Percentiles rank a stretch among this genome's conserved stretches.
Conservation (phyloP, 179 eudicot species). For the Gypsophila paniculata region DNA sequence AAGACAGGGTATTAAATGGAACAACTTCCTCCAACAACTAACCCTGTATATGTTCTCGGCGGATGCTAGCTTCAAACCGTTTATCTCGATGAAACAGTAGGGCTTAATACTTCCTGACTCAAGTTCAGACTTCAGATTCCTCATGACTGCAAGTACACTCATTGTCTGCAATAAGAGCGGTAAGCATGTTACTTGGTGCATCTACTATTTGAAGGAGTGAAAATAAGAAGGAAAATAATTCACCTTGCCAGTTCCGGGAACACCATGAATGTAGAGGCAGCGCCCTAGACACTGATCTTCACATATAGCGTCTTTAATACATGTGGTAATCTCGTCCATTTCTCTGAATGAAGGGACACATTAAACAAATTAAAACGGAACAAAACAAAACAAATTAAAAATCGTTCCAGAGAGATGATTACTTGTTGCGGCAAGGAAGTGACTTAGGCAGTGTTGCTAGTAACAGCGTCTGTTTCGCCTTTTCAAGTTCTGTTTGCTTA, state of each 20-base stretch:
- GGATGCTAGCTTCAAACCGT: conserved; percentile 89
- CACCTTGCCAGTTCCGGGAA: conserved; percentile 99
- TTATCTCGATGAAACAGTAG: conserved; percentile 81
- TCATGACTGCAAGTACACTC: conserved; percentile 94
- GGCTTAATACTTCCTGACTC: conserved; percentile 74
- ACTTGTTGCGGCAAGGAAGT: conserved; percentile 92
- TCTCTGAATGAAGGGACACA: conserved; percentile 50
- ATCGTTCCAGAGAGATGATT: conserved; percentile 8
- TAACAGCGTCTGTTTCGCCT: conserved; percentile 78
- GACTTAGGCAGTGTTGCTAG: conserved; percentile 89
- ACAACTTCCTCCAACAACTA: conserved; percentile 18
- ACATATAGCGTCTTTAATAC: conserved; percentile 82
- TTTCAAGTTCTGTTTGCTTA: conserved; percentile 90
- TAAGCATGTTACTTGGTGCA: conserved; percentile 8
- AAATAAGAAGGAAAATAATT: neutral
- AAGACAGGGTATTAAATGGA: conserved; percentile 9
- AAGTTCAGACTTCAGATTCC: conserved; percentile 78
- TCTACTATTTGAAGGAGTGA: conserved; percentile 9
- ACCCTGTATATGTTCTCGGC: conserved; percentile 94
- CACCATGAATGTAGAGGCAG: conserved; percentile 96
- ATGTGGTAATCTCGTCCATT: conserved; percentile 81
- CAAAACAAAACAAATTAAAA: neutral
- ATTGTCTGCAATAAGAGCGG: conserved; percentile 65
- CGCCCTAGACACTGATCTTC: conserved; percentile 95
- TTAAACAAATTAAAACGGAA: conserved; percentile 4